Evolutionary conservation across 306 rosid species (phyloP), one percentile per base, ranked within the genome.

Genomic region (Acacia melanoxylon): DNA sequence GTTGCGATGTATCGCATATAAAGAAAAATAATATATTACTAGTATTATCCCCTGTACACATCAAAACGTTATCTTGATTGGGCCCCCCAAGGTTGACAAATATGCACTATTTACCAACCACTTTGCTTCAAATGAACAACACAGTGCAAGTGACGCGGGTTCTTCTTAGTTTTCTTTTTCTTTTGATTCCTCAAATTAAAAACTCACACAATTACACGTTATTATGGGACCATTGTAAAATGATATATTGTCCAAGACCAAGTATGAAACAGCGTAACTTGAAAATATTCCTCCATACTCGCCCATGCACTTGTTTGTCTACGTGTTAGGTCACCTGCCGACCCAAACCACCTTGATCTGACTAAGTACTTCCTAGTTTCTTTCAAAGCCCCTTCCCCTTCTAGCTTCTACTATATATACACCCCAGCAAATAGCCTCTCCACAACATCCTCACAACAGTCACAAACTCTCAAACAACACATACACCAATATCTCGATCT

Each of bases 321-420:
- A 79, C 83, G 83, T 72, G 86, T 88, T 86, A 86, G 91, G 89
- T 86, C 42, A 88, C 81, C 91, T 75, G 85, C 78, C 86, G 78
- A 71, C 35, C 48, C 79, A 16, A 24, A 44, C 46, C 81, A 76
- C 86, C 85, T 67, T 61, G 75, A 67, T 74, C 22, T 48, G 27
- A 13, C 5, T 17, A 13, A 17, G 14, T 22, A 65, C 22, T 11
- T 12, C 7, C 0, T 5, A 11, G 19, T 3, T 31, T 14, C 44
- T 7, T 52, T 46, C 20, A 17, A 17, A 33, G 5, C 58, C 42
- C 31, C 78, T 10, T 20, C 8, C 41, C 14, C 67, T 31, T 62
- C 14, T 49, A 56, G 6, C 67, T 31, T 62, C 14, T 49, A 56
- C 29, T 37, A 46, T 83, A 75, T 83, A 85, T 84, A 79, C 79